phyloP scores from a whole-genome alignment of 1,284 basidiomycete species.

The Trichosporon ovoides region DNA sequence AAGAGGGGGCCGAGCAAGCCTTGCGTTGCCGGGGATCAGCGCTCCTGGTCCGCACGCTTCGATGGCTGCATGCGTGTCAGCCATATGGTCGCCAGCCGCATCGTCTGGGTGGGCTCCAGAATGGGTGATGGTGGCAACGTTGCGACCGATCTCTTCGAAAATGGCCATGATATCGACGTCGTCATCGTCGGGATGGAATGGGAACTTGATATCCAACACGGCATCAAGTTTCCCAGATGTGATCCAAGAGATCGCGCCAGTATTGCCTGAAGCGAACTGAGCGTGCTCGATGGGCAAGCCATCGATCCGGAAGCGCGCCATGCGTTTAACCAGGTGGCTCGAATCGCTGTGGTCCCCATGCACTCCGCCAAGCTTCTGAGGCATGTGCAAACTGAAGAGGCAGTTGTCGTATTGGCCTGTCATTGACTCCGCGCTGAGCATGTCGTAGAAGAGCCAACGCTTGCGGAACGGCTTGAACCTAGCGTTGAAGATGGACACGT shows the following conservation, averaged over 20 bases:
- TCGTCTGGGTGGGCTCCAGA: conserved; percentile 41
- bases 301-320: conserved; percentile 94
- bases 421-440: conserved; percentile 83
- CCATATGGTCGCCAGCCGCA: conserved; percentile 45
- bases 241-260: conserved; percentile 92
- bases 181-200: conserved; percentile 69
- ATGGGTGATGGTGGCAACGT: conserved; percentile 56
- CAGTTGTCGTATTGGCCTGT: conserved; percentile 98
- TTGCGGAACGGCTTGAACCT: conserved; percentile 79
- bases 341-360: conserved; percentile 58
- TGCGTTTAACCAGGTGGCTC: conserved; percentile 71
- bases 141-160: conserved; percentile 83
- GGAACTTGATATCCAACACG: conserved; percentile 96
- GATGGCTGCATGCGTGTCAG: conserved; percentile 51
- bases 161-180: conserved; percentile 74
- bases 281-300: conserved; percentile 96
- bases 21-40: conserved; percentile 81
- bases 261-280: conserved; percentile 71
- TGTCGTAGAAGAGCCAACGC: conserved; percentile 93
- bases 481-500: conserved; percentile 90
- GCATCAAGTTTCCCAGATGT: conserved; percentile 93
- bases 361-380: conserved; percentile 82
- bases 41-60: conserved; percentile 43
- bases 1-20: conserved; percentile 79
- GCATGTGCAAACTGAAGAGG: conserved; percentile 91